Conservation (phyloP, 75 land plant genomes). For the Isoetes taiwanensis region DNA sequence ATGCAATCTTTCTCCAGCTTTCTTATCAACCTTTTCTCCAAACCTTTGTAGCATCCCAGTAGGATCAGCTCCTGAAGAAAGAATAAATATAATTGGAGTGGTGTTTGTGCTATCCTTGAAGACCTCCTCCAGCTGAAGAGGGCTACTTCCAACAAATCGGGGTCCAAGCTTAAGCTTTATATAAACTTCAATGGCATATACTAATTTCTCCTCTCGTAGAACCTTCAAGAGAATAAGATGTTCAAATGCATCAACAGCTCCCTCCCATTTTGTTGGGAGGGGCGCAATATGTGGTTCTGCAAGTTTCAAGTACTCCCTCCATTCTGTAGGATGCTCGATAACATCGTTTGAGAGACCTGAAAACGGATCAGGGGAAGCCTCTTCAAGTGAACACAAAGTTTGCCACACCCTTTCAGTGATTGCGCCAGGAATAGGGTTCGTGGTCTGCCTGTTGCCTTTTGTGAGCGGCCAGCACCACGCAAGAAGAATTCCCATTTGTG, state of each 20-base stretch:
- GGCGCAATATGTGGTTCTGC: constrained; percentile 13
- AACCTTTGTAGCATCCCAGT: constrained; percentile 28
- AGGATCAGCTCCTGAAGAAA: constrained; percentile 27
- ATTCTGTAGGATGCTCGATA: not conserved
- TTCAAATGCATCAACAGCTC: constrained; percentile 10
- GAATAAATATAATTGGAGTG: constrained; percentile 25
- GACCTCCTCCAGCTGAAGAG: constrained; percentile 21
- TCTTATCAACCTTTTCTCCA: constrained; percentile 21
- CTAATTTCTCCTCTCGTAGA: constrained; percentile 21
- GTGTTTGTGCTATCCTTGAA: constrained; percentile 19
- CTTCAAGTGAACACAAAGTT: constrained; percentile 11
- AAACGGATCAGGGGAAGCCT: constrained; percentile 9
- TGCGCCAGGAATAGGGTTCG: constrained; percentile 11
- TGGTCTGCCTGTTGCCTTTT: not conserved
- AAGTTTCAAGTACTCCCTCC: constrained; percentile 10
- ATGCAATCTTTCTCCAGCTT: constrained; percentile 21
- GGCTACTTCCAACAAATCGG: constrained; percentile 18
- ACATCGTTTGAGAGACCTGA: constrained; percentile 8
- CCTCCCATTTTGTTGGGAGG: constrained; percentile 6
- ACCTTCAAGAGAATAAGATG: constrained; percentile 13
- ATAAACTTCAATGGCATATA: constrained; percentile 14
- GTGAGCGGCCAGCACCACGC: constrained; percentile 1
- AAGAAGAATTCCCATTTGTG: constrained; percentile 20
- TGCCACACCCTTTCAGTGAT: constrained; percentile 16
- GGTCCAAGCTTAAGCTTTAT: constrained; percentile 13